Base-by-base conservation (phyloP, 805 yeast species). In the Teunomyces aglyptinius region DNA sequence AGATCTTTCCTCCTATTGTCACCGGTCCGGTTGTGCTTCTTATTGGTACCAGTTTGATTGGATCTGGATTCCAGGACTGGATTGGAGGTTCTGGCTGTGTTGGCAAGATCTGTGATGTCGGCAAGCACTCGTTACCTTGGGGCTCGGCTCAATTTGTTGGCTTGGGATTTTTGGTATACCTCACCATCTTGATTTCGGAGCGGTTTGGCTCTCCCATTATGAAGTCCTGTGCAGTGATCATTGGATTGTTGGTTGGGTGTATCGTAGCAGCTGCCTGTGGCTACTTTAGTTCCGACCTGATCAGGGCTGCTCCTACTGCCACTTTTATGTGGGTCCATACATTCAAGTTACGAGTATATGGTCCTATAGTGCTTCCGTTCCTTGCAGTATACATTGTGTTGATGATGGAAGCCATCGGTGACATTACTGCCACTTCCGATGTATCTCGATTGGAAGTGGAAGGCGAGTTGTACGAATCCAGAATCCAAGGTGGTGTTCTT, bases 341-440 rank as follows among this genome's bases (percentile, higher is more conserved):
- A 10, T 90, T 89, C 74, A 82, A 78, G 51, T 73, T 89, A 45
- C 65, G 72, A 33, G 80, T 90, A 5, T 88, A 90, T 58, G 97
- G 88, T 2, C 96, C 97, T 1, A 81, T 85, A 2, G 94, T 90
- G 5, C 69, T 90, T 44, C 97, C 97, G 4, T 78, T 88, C 71
- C 68, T 90, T 47, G 95, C 96, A 0, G 85, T 89, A 40, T 90
- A 82, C 63, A 74, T 90, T 27, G 89, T 85, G 22, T 68, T 87
- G 56, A 85, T 88, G 81, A 89, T 89, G 89, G 97, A 91, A 71
- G 86, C 96, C 45, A 89, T 90, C 60, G 97, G 97, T 65, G 97
- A 90, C 66, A 85, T 90, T 61, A 89, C 96, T 27, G 97, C 97
- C 29, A 88, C 96, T 36, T 85, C 89, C 48, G 97, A 90, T 65